These are phyloP conservation scores for Podospora fimiseda DNA, from an alignment of 495 filamentous ascomycete genomes.

Conservation along the genomic window DNA sequence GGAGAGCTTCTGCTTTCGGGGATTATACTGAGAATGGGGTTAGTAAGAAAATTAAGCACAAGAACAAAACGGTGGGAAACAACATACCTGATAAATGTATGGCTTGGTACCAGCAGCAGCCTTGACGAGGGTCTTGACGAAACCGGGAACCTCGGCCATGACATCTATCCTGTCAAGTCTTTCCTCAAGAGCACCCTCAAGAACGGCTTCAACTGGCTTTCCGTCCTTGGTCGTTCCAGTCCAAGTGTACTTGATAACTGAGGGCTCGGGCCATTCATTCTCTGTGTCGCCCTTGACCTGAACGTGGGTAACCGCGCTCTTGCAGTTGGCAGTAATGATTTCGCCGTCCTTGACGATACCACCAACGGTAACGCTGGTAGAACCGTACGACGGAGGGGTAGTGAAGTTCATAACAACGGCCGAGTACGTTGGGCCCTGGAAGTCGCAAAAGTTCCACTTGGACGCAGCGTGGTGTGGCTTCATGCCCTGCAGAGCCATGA, in stretches of 20 bases:
- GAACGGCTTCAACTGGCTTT: constrained; percentile 57
- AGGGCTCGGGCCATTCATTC: constrained; percentile 86
- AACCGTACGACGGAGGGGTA: constrained; percentile 90
- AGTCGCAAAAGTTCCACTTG: constrained; percentile 88
- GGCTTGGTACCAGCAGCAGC: constrained; percentile 84
- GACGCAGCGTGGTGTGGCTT: constrained; percentile 96
- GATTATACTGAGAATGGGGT: constrained; percentile 51
- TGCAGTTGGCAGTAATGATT: constrained; percentile 65
- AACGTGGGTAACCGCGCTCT: constrained; percentile 58
- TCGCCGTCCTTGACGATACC: constrained; percentile 74
- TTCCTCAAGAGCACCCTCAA: constrained; percentile 64
- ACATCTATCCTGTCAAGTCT: constrained; percentile 83
- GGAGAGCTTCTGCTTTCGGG: constrained; percentile 47
- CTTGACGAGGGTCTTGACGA: constrained; percentile 88
- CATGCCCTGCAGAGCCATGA: constrained; percentile 90
- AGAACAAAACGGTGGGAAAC: not conserved
- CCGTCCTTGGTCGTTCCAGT: constrained; percentile 70
- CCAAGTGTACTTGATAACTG: constrained; percentile 69
- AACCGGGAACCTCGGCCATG: constrained; percentile 91
- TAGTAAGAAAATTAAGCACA: constrained; percentile 6
- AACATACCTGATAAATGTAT: constrained; percentile 88
- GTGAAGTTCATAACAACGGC: constrained; percentile 94
- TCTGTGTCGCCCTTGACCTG: constrained; percentile 61
- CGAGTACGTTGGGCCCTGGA: constrained; percentile 79
- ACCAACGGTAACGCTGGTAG: constrained; percentile 78